Evolutionary conservation across 495 filamentous ascomycete species (phyloP).

Genomic region (Talaromyces wortmannii): DNA sequence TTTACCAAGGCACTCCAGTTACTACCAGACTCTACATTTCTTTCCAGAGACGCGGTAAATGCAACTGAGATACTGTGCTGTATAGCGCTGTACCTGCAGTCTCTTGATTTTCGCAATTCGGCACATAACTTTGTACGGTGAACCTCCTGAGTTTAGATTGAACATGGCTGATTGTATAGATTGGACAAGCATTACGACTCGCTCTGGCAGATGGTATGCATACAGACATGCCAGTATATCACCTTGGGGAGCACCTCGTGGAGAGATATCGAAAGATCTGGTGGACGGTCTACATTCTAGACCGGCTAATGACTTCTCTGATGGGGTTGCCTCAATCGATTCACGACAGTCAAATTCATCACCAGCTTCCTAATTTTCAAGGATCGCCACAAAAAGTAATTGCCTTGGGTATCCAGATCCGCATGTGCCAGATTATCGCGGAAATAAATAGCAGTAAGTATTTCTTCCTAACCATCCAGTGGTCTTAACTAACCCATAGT

Average conservation of each 20-base stretch:
- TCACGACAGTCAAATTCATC: conserved; percentile 27
- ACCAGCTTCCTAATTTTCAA: conserved; percentile 24
- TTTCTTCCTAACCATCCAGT: too few relatives aligned
- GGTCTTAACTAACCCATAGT: neutral
- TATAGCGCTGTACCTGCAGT: conserved; percentile 32
- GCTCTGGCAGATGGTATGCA: conserved; percentile 37
- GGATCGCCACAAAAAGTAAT: conserved; percentile 24
- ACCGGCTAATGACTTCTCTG: conserved; percentile 36
- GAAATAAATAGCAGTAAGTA: conserved; percentile 32
- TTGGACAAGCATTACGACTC: conserved; percentile 36
- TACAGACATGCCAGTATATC: conserved; percentile 31
- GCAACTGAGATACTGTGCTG: conserved; percentile 37
- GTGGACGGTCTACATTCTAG: conserved; percentile 41
- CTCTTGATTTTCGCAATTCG: conserved; percentile 26
- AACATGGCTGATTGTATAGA: conserved; percentile 14
- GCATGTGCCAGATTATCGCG: conserved; percentile 31
- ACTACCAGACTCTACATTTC: conserved; percentile 25
- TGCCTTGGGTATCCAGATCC: conserved; percentile 33
- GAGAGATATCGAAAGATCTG: conserved; percentile 34
- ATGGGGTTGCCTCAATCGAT: conserved; percentile 36
- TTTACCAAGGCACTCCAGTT: conserved; percentile 33
- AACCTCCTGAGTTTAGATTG: neutral
- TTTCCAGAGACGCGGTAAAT: conserved; percentile 26
- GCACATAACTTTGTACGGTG: conserved; percentile 30
- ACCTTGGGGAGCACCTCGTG: conserved; percentile 21